Base-by-base conservation (phyloP, 257 asterid species). In the Nicotiana tomentosiformis region DNA sequence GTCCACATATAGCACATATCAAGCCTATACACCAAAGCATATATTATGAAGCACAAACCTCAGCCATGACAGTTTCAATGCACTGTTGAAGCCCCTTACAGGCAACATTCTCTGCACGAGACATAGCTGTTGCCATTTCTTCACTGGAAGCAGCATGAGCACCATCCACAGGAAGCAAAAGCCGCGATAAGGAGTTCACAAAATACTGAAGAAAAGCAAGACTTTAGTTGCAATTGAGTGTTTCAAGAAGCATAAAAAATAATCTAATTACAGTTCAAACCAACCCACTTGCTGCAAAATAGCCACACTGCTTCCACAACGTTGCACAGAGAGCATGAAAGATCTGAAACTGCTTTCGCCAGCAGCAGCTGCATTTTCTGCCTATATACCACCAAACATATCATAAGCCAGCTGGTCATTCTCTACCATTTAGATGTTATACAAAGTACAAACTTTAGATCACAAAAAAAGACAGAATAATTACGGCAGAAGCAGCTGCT, bases 361-460 rank as follows among this genome's bases (percentile, higher is more conserved):
- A 85, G 99, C 99, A 74, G 98, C 98, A 67, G 99, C 98, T 69
- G 98, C 98, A 80, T 98, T 96, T 91, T 96, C 99, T 35, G 99
- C 99, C 99, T 96, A 81, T 83, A 81, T 33, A 77, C 66, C 56
- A 80, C 55, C 29, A 83, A 85, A 20, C 80, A 85, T 35, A 74
- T 64, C 69, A 74, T 68, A 23, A 61, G 72, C 55, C 18, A 82
- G 78, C 72, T 69, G 61, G 61, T 77, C 60, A 23, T 18, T 15
- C 64, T 35, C 55, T 37, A 60, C 26, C 66, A 64, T 2, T 35
- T 81, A 33, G 77, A 79, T 78, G 72, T 33, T 77, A 69, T 43
- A n/a, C 43, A 67, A 33, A 10, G 29, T 49, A 66, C 55, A 72
- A 20, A 84, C 16, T 49, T 56, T 80, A 65, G 64, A 66, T 62